Base-by-base conservation (phyloP, 306 rosid genomes). In the Adenanthera pavonina region DNA sequence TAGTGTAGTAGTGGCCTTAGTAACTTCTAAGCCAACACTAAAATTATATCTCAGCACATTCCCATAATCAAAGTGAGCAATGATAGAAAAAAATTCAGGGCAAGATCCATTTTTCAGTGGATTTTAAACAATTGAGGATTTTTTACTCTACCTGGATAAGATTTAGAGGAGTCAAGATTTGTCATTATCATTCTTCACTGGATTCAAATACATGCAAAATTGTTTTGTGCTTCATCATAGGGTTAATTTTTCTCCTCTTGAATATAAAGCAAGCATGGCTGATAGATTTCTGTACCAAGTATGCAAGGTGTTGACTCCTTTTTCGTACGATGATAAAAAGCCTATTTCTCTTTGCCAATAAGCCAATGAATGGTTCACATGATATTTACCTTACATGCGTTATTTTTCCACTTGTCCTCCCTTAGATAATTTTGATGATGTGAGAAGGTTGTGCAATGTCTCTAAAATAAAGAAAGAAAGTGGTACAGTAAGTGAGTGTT, bases 61-160 rank as follows among this genome's bases (percentile, higher is more conserved):
- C 44, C 38, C 25, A 9, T 0, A 13, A 17, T 51, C 52, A 70
- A 46, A 71, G 17, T 12, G 67, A 53, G 66, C 47, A 65, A 10
- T 0, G 17, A 51, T 44, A 33, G 51, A 80, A 72, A 34, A 64
- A 72, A 30, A 33, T 64, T 8, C 57, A 54, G 74, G 77, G 75
- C 35, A 78, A 77, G 71, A 30, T 78, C 60, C 72, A 80, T 83
- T 80, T 84, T 48, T 77, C 52, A 53, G 64, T 53, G 36, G 57
- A 82, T 88, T 72, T 30, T 83, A 75, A 92, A 89, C 87, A 89
- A 89, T 76, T 78, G 83, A 43, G 47, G 51, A 60, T 62, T 47
- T 51, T 68, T 62, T 43, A 40, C 71, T 61, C 61, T 70, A 44
- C 87, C 74, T 46, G 30, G 40, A 17, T 30, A 62, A 76, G 59